Conservation (phyloP, 2,329 filamentous ascomycete genomes). For the Dryadomyces quercus-mongolicae region DNA sequence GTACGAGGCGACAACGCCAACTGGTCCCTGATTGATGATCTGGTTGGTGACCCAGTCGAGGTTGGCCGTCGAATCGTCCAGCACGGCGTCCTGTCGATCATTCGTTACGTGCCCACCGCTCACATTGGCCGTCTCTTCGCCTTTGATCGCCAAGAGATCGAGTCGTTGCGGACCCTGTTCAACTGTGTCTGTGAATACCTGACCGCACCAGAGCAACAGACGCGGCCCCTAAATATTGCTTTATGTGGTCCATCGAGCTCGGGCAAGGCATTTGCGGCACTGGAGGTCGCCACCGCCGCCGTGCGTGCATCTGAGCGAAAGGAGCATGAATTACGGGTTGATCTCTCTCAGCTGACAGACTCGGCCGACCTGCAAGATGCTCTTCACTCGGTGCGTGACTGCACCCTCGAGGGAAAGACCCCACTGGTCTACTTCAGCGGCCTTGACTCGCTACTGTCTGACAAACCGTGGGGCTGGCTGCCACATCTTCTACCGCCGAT, state of each 20-base stretch:
- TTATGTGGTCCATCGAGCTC: background rate
- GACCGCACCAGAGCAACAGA: background rate
- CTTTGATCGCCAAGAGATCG: background rate
- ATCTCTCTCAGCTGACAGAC: background rate
- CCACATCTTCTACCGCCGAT: background rate
- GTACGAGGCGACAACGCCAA: background rate
- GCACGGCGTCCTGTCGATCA: background rate
- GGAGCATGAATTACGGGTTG: background rate
- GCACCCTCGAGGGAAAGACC: background rate
- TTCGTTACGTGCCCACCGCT: background rate
- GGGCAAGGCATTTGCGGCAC: background rate
- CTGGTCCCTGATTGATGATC: background rate
- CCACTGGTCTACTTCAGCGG: background rate
- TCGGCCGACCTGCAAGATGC: background rate
- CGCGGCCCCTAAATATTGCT: background rate
- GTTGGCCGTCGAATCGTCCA: background rate
- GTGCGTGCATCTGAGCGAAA: background rate
- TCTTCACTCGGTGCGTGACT: background rate
- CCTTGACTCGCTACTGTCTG: background rate
- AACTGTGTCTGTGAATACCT: background rate
- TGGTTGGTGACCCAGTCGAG: background rate
- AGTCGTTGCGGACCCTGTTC: background rate
- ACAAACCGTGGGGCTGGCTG: background rate
- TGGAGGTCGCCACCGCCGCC: background rate
- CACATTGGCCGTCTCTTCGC: background rate